These are phyloP conservation scores for Urochloa ruziziensis DNA, from an alignment of 176 grass and related monocot genomes.

Conservation along the genomic window DNA sequence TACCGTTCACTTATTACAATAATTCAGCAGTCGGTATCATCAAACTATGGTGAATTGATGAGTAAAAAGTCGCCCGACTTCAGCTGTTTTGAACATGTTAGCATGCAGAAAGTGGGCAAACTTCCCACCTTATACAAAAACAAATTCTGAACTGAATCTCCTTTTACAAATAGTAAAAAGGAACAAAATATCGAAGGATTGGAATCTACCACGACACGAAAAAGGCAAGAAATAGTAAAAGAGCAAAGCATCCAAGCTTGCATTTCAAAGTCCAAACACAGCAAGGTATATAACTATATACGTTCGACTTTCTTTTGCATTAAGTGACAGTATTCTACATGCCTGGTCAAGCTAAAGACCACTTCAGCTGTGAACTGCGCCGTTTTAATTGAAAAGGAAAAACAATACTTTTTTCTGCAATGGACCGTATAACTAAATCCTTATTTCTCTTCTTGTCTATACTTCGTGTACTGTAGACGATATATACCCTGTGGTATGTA, in stretches of 20 bases:
- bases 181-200: no score
- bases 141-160: no score
- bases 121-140: no score
- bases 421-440: neutral
- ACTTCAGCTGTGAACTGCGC: neutral
- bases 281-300: neutral
- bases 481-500: slow-evolving; percentile 14
- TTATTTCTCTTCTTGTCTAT: slow-evolving; percentile 13
- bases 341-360: neutral
- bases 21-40: no score
- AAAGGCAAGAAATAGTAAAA: neutral
- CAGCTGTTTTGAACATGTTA: no score
- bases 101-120: no score
- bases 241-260: neutral
- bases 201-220: neutral
- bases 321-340: neutral
- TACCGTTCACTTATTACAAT: no score
- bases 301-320: neutral
- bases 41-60: no score
- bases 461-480: slow-evolving; percentile 7
- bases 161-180: no score
- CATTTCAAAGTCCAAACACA: neutral
- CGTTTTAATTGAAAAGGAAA: neutral
- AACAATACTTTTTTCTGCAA: neutral
- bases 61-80: no score